Evolutionary conservation across 306 rosid species (phyloP).

Genomic region (Pyrus bretschneideri): DNA sequence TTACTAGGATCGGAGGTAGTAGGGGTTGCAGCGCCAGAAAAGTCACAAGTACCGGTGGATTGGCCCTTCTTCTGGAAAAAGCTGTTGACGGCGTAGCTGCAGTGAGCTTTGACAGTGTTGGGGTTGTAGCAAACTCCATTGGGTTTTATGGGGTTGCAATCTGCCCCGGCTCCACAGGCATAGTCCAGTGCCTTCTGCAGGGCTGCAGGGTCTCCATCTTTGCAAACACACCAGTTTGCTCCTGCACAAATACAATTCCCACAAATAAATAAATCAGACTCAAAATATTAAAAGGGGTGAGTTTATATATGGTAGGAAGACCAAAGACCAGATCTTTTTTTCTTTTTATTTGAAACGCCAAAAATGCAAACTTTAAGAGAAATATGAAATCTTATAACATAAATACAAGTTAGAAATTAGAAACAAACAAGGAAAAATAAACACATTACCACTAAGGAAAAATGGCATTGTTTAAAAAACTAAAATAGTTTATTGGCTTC

Average conservation of each 20-base stretch:
- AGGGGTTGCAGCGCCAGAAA: constrained; percentile 51
- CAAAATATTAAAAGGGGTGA: background rate
- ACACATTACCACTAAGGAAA: background rate
- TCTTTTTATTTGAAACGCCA: background rate
- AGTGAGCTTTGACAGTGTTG: constrained; percentile 62
- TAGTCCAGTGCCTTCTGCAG: constrained; percentile 71
- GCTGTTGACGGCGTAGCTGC: constrained; percentile 77
- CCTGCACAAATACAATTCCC: constrained; percentile 20
- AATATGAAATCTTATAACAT: background rate
- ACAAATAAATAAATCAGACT: background rate
- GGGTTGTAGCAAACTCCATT: constrained; percentile 54
- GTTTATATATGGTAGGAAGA: background rate
- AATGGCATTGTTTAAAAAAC: background rate
- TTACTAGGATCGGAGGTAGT: constrained; percentile 65
- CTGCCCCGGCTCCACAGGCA: constrained; percentile 94
- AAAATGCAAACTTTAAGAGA: background rate
- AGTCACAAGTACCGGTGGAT: constrained; percentile 61
- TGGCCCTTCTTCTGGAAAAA: constrained; percentile 74
- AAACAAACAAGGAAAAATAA: background rate
- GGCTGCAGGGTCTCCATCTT: constrained; percentile 44
- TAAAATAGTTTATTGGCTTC: background rate
- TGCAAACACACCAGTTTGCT: constrained; percentile 80
- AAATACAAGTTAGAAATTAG: background rate
- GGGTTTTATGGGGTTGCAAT: constrained; percentile 53
- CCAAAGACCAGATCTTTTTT: background rate